Conservation (phyloP, 768 basidiomycete species). For the Saitozyma podzolica region DNA sequence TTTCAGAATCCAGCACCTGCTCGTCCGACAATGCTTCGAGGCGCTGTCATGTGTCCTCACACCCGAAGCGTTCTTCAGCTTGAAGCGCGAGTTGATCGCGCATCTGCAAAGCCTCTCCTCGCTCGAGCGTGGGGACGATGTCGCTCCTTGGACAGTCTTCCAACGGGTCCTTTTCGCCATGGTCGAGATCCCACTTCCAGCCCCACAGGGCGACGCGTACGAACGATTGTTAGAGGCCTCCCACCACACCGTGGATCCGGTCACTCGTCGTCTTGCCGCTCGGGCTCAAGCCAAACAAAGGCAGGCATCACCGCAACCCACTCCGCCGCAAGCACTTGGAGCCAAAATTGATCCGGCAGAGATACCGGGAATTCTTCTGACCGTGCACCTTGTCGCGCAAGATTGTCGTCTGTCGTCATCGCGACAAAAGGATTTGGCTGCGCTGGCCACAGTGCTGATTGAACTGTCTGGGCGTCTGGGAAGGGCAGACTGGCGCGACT, state of each 20-base stretch:
- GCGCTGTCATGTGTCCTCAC: constrained; percentile 67
- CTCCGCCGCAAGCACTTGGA: too few relatives aligned
- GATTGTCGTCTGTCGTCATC: constrained; percentile 44
- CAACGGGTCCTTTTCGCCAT: constrained; percentile 4
- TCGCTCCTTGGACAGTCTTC: constrained; percentile 17
- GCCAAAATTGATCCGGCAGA: not conserved
- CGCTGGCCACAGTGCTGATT: constrained; percentile 22
- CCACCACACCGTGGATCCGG: constrained; percentile 10
- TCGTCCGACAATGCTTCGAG: constrained; percentile 65
- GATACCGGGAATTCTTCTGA: constrained; percentile 58
- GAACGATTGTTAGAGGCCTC: too few relatives aligned
- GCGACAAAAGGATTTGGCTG: constrained; percentile 2
- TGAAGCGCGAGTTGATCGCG: constrained; percentile 56
- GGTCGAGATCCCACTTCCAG: not conserved
- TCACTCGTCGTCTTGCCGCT: constrained; percentile 28
- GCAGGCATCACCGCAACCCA: too few relatives aligned
- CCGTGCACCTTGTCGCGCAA: constrained; percentile 75
- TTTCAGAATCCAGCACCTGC: constrained; percentile 60
- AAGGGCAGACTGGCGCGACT: constrained; percentile 85
- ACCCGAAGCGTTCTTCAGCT: constrained; percentile 62
- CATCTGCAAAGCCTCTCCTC: too few relatives aligned
- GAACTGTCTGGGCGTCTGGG: constrained; percentile 53
- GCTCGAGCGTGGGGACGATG: not conserved
- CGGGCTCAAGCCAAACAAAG: not conserved
- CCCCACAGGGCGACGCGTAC: too few relatives aligned